Evolutionary conservation across 345 rosid genomes (phyloP).

Genomic region (Melastoma malabathricum): DNA sequence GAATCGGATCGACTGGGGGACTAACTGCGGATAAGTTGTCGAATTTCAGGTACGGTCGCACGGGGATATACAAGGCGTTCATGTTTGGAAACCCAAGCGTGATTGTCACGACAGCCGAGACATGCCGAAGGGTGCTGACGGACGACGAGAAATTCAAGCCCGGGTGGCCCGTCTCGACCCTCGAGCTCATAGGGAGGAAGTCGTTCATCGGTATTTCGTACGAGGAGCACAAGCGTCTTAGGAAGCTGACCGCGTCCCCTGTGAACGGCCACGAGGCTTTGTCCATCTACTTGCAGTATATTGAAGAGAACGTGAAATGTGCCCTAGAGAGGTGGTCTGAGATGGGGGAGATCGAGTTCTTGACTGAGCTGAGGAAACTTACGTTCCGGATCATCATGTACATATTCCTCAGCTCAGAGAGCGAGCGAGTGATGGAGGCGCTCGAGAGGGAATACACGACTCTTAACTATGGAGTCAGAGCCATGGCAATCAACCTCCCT

Average conservation of each 20-base stretch:
- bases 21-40: no score
- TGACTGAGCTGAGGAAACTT: conserved; percentile 59
- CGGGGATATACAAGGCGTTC: conserved; percentile 62
- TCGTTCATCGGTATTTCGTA: conserved; percentile 56
- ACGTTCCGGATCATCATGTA: conserved; percentile 68
- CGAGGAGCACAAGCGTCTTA: conserved; percentile 81
- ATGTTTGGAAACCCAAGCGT: conserved; percentile 81
- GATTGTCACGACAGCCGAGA: conserved; percentile 59
- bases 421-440: conserved; percentile 47
- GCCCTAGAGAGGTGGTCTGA: conserved; percentile 51
- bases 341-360: conserved; percentile 50
- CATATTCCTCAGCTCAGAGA: conserved; percentile 60
- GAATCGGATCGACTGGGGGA: no score
- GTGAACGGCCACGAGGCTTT: conserved; percentile 77
- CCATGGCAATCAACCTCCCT: conserved; percentile 78
- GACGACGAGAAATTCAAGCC: conserved; percentile 67
- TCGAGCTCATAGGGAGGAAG: conserved; percentile 59
- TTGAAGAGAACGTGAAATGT: conserved; percentile 43
- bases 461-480: conserved; percentile 70
- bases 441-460: conserved; percentile 59
- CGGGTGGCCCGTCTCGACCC: conserved; percentile 69
- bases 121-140: conserved; percentile 40
- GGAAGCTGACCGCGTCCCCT: conserved; percentile 62
- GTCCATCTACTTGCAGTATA: conserved; percentile 40
- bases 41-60: conserved; percentile 36